A percentile compares a stretch with the other conserved stretches of the same genome.
These are phyloP conservation scores for Laguncularia racemosa DNA, from an alignment of 345 rosid genomes.

Conservation along the genomic window DNA sequence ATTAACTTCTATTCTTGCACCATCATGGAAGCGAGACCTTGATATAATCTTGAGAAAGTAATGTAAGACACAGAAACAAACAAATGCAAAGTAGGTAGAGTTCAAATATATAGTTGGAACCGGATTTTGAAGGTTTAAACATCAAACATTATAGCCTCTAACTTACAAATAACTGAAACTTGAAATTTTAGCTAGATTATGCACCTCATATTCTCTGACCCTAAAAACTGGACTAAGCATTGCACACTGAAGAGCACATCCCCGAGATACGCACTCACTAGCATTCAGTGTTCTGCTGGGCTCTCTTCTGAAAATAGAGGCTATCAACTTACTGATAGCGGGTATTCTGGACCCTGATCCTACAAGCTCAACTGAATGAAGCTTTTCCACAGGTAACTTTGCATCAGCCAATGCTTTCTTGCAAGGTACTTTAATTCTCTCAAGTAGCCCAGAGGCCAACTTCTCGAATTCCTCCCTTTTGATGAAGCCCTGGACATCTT, in stretches of 20 bases:
- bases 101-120: no score
- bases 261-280: slow-evolving; percentile 62
- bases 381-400: slow-evolving; percentile 27
- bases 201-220: slow-evolving; percentile 55
- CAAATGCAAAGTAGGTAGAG: no score
- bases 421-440: slow-evolving; percentile 36
- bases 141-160: no score
- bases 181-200: neutral
- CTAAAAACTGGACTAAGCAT: slow-evolving; percentile 56
- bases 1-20: neutral
- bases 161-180: neutral
- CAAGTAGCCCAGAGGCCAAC: slow-evolving; percentile 33
- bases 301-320: slow-evolving; percentile 43
- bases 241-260: slow-evolving; percentile 62
- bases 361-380: slow-evolving; percentile 49
- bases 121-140: no score
- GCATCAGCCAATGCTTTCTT: slow-evolving; percentile 43
- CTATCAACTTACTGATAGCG: slow-evolving; percentile 30
- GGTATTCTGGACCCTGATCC: slow-evolving; percentile 69
- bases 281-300: slow-evolving; percentile 52
- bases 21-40: no score
- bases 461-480: slow-evolving; percentile 60
- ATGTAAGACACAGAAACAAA: no score
- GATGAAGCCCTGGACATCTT: slow-evolving; percentile 50
- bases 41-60: no score